Base-by-base conservation (phyloP, 208 protist species). In the Acanthamoeba lenticulata region DNA sequence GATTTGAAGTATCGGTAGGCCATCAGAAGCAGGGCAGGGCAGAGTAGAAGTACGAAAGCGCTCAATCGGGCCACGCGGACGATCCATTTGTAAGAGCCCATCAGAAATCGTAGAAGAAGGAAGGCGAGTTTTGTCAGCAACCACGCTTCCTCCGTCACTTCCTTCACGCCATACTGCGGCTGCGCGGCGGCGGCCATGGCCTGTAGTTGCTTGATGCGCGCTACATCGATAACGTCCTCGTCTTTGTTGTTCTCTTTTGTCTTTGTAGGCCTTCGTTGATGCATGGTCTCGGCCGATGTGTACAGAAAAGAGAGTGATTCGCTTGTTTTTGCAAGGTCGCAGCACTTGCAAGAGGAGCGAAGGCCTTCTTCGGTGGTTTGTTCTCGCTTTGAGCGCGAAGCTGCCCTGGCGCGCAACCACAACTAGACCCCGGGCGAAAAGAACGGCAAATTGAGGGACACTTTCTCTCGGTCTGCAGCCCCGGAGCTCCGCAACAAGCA, bases 121-220 rank as follows among this genome's bases (percentile, higher is more conserved):
- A 85, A 85, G 44, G 74, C 74, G 36, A 85, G 27, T 36, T 85
- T 85, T 13, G 74, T 85, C 24, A 85, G 9, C 15, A 85, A 17
- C 74, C 74, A 85, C 11, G 44, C 74, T 19, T 85, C 65, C 65
- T 74, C 65, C 11, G 65, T 74, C 17, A 74, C 65, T 29, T 74
- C 32, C n/a, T 74, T 74, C n/a, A 74, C 65, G 27, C 65, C 65
- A 29, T 74, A 74, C n/a, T 74, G 65, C 9, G 65, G 65, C 27
- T 74, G 65, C 7, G 65, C 27, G 2, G 65, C 65, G 2, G 65
- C 65, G 32, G 65, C 65, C 65, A 74, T 42, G n/a, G 9, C 34
- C 65, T 74, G 65, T 29, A 74, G 65, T 29, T 40, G 65, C n/a
- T 40, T 74, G 65, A 74, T 74, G 27, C 65, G 65, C 11, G 27